These are phyloP conservation scores for Penicillium sp. DNA, from an alignment of 2,329 filamentous ascomycete genomes.

Conservation along the genomic window DNA sequence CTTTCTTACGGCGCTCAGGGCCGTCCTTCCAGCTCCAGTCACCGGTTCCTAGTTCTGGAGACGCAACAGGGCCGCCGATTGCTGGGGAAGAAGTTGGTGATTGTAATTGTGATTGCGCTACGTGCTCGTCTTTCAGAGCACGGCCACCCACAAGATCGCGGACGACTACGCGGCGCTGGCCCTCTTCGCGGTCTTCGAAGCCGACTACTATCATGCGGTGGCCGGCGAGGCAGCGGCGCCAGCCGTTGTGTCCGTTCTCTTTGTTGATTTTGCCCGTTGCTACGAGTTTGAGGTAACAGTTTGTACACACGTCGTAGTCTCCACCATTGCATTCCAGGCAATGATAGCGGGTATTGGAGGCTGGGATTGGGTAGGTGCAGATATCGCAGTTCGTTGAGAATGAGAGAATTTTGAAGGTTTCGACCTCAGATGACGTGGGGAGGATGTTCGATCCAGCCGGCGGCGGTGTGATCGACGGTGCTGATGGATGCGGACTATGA, in stretches of 20 bases:
- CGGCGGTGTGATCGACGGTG: constrained; percentile 2
- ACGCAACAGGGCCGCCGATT: constrained; percentile 21
- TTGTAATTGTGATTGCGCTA: constrained; percentile 16
- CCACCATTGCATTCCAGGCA: constrained; percentile 68
- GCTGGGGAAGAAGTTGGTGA: constrained; percentile 14
- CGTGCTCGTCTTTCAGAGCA: constrained; percentile 54
- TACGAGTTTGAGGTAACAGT: constrained; percentile 65
- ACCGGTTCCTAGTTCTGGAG: constrained; percentile 24
- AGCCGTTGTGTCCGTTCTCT: constrained; percentile 70
- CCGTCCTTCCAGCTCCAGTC: constrained; percentile 40
- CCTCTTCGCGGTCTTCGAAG: constrained; percentile 60
- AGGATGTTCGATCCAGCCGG: constrained; percentile 19
- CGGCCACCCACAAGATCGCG: constrained; percentile 70
- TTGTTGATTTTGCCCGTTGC: constrained; percentile 55
- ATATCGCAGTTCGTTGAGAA: constrained; percentile 71
- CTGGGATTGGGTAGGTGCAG: constrained; percentile 63
- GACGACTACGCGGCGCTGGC: constrained; percentile 59
- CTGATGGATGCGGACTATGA: constrained; percentile 7
- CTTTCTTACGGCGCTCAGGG: constrained; percentile 31
- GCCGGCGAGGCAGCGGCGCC: constrained; percentile 69
- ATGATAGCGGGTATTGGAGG: constrained; percentile 64
- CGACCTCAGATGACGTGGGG: constrained; percentile 33
- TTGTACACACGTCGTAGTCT: constrained; percentile 77
- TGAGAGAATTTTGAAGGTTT: constrained; percentile 57
- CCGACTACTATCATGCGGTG: constrained; percentile 78